These are phyloP conservation scores for Dryadomyces quercivorus DNA, from an alignment of 2,329 filamentous ascomycete species.

Conservation along the genomic window DNA sequence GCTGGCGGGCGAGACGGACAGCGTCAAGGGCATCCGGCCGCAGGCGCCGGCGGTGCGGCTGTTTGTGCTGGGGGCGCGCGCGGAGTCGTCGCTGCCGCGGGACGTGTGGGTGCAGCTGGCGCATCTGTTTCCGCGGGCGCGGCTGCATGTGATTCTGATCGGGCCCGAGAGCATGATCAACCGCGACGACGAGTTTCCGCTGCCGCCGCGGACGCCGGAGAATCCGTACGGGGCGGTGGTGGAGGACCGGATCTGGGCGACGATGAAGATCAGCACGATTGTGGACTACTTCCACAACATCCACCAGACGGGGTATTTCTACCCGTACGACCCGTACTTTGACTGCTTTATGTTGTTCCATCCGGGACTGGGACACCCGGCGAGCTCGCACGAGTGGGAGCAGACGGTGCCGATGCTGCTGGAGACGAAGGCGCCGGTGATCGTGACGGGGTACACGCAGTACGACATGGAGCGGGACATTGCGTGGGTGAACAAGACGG, in stretches of 20 bases:
- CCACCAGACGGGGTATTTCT: constrained; percentile 80
- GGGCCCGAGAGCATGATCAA: constrained; percentile 94
- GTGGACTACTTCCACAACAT: constrained; percentile 98
- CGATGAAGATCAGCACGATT: constrained; percentile 94
- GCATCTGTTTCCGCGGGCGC: constrained; percentile 88
- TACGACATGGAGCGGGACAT: constrained; percentile 91
- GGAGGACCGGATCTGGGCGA: constrained; percentile 77
- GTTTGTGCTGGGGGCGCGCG: constrained; percentile 87
- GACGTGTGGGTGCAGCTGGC: constrained; percentile 88
- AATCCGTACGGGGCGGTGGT: constrained; percentile 94
- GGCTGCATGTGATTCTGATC: constrained; percentile 86
- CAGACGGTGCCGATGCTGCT: constrained; percentile 80
- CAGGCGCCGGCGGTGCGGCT: constrained; percentile 81
- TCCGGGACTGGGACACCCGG: constrained; percentile 87
- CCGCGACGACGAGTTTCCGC: constrained; percentile 81
- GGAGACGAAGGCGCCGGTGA: constrained; percentile 89
- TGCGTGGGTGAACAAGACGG: constrained; percentile 76
- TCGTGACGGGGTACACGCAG: constrained; percentile 92
- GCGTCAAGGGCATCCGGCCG: constrained; percentile 67
- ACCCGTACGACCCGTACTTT: constrained; percentile 95
- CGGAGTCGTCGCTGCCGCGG: constrained; percentile 91
- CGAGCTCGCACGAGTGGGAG: constrained; percentile 86
- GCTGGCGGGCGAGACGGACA: constrained; percentile 58
- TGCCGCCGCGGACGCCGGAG: constrained; percentile 68
- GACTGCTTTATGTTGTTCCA: constrained; percentile 97